Evolutionary conservation across 352 stramenopile species (phyloP), one percentile per base, ranked within the genome.

Genomic region (Phytophthora hibernalis): DNA sequence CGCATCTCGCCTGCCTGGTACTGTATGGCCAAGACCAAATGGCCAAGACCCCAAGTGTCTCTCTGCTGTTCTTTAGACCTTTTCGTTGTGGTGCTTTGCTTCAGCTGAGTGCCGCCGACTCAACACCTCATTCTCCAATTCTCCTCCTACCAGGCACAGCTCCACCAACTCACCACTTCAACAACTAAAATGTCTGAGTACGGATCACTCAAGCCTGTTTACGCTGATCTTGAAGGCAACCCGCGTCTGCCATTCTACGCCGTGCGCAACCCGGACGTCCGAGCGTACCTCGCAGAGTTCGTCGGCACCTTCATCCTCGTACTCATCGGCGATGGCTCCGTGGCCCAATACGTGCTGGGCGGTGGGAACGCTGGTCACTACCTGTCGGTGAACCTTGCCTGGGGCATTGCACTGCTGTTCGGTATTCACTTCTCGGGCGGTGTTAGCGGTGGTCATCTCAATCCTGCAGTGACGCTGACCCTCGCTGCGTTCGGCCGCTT

Each of bases 291-390:
- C 4, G 81, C 79, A 7, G 83, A 90, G 56, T 89, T 88, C 59
- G 67, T 92, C 18, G 79, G 77, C 22, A 88, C 79, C 7, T 88
- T 92, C 47, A 78, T 89, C 47, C 64, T 92, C 18, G 72, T 91
- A 45, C 66, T 74, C 21, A 89, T 91, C 58, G 83, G 80, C 15
- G 72, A 84, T 18, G 83, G 79, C 9, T 83, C 82, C 16, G 83
- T 88, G 22, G 76, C 80, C n/a, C 79, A 91, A 60, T 79, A 83
- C 20, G 70, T 79, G 31, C 69, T 91, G 5, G 79, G 76, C 18
- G 58, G 77, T 10, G 75, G 74, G 3, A 68, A 57, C 51, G 79
- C 74, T 30, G 83, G 80, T 24, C 80, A 83, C 42, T 90, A 87
- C 65, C 50, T 80, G 33, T 77, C 66, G 7, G 63, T 86, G 30